These are phyloP conservation scores for Ilyonectria sp. DNA, from an alignment of 2,329 filamentous ascomycete species.

Conservation along the genomic window DNA sequence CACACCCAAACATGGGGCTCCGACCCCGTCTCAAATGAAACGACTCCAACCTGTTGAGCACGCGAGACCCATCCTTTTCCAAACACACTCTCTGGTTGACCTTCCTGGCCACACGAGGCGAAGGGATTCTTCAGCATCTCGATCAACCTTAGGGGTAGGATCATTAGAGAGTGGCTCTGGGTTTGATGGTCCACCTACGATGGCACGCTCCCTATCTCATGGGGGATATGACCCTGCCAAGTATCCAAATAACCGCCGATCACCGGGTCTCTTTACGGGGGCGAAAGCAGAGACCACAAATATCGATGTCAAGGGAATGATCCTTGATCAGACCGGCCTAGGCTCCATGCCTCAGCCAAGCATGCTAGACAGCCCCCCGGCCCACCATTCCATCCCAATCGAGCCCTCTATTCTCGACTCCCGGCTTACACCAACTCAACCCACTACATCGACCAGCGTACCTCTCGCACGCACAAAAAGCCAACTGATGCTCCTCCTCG, in stretches of 20 bases:
- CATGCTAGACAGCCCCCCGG: slow-evolving; percentile 36
- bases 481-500: slow-evolving; percentile 71
- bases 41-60: slow-evolving; percentile 32
- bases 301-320: slow-evolving; percentile 60
- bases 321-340: slow-evolving; percentile 58
- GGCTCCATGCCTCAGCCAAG: slow-evolving; percentile 50
- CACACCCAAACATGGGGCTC: slow-evolving; percentile 22
- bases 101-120: slow-evolving; percentile 38
- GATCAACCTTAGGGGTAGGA: slow-evolving; percentile 42
- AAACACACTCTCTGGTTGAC: slow-evolving; percentile 46
- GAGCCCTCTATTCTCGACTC: slow-evolving; percentile 52
- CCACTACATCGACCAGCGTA: slow-evolving; percentile 60
- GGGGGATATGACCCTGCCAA: slow-evolving; percentile 47
- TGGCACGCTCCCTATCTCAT: slow-evolving; percentile 53
- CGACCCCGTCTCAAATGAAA: slow-evolving; percentile 21
- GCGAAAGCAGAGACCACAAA: slow-evolving; percentile 59
- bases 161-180: slow-evolving; percentile 42
- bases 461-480: slow-evolving; percentile 73
- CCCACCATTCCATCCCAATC: slow-evolving; percentile 46
- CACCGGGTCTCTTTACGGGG: slow-evolving; percentile 52
- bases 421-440: slow-evolving; percentile 65
- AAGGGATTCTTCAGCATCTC: slow-evolving; percentile 41
- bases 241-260: slow-evolving; percentile 33
- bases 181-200: slow-evolving; percentile 40
- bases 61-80: slow-evolving; percentile 35